Conservation (phyloP, 139 green algal genomes). For the Chlamydomonas sphaeroides region DNA sequence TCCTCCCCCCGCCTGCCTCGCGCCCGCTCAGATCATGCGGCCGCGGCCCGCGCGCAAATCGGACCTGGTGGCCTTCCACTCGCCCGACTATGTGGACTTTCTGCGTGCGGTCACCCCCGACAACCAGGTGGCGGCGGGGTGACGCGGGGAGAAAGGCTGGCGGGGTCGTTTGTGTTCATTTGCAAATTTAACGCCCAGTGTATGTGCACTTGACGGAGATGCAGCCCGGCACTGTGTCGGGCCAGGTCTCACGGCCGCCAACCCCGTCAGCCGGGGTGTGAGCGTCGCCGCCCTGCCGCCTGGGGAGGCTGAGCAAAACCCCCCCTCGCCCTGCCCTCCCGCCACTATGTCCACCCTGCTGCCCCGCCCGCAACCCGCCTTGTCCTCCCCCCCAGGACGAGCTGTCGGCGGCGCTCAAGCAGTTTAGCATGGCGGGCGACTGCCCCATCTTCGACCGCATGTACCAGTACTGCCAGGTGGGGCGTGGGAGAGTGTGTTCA, state of each 20-base stretch:
- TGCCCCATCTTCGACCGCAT: constrained; percentile 96
- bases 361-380: not conserved
- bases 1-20: not conserved
- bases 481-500: not conserved
- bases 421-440: constrained; percentile 88
- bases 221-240: no score
- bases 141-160: not conserved
- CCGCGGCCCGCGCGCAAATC: constrained; percentile 64
- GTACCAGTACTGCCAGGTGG: constrained; percentile 92
- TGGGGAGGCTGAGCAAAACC: no score
- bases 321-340: not conserved
- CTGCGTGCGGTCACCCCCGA: constrained; percentile 80
- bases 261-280: no score
- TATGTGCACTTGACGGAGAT: no score
- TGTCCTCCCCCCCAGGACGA: constrained; percentile 48
- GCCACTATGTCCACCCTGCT: not conserved
- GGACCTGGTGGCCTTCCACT: constrained; percentile 88
- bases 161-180: no score
- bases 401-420: constrained; percentile 43
- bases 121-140: constrained; percentile 59
- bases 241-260: no score
- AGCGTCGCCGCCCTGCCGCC: no score
- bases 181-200: no score
- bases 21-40: constrained; percentile 75
- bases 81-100: constrained; percentile 92